These are phyloP conservation scores for Penicillium samsonianum DNA, from an alignment of 495 filamentous ascomycete species.

Conservation along the genomic window DNA sequence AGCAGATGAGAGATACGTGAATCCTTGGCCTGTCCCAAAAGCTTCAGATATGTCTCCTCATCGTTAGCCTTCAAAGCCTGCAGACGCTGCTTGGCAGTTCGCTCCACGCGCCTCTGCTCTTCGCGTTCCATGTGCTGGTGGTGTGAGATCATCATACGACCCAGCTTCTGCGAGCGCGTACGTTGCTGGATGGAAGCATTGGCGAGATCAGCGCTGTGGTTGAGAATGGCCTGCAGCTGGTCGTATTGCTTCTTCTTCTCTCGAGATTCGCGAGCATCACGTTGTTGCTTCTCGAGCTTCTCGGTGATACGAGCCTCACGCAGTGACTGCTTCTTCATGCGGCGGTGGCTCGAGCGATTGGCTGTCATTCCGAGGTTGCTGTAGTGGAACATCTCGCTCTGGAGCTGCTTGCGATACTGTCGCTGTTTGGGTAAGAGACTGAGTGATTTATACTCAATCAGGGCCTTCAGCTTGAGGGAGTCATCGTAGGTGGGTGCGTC, in stretches of 20 bases:
- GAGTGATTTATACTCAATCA: slow-evolving; percentile 91
- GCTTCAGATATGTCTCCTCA: slow-evolving; percentile 95
- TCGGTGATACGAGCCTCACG: slow-evolving; percentile 97
- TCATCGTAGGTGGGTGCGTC: slow-evolving; percentile 74
- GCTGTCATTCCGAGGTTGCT: slow-evolving; percentile 95
- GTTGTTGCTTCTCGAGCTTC: slow-evolving; percentile 97
- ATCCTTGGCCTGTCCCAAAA: slow-evolving; percentile 97
- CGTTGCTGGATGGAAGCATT: slow-evolving; percentile 56
- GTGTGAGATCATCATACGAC: slow-evolving; percentile 79
- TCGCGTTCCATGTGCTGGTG: slow-evolving; percentile 98
- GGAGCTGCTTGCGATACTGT: slow-evolving; percentile 78
- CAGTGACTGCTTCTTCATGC: slow-evolving; percentile 94
- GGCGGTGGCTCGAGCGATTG: slow-evolving; percentile 82
- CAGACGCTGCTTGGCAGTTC: slow-evolving; percentile 98
- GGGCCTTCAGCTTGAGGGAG: slow-evolving; percentile 79
- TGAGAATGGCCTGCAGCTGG: slow-evolving; percentile 73
- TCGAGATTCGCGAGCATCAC: slow-evolving; percentile 86
- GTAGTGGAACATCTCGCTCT: slow-evolving; percentile 85
- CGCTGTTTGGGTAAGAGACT: slow-evolving; percentile 82
- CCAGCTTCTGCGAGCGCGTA: slow-evolving; percentile 76
- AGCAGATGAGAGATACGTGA: slow-evolving; percentile 97
- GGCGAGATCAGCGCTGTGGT: slow-evolving; percentile 66
- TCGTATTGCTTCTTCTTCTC: slow-evolving; percentile 97
- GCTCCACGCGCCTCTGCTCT: slow-evolving; percentile 94
- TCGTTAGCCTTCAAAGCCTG: slow-evolving; percentile 98